Base-by-base conservation (phyloP, 2,329 filamentous ascomycete species). In the Sporothrix mexicana region DNA sequence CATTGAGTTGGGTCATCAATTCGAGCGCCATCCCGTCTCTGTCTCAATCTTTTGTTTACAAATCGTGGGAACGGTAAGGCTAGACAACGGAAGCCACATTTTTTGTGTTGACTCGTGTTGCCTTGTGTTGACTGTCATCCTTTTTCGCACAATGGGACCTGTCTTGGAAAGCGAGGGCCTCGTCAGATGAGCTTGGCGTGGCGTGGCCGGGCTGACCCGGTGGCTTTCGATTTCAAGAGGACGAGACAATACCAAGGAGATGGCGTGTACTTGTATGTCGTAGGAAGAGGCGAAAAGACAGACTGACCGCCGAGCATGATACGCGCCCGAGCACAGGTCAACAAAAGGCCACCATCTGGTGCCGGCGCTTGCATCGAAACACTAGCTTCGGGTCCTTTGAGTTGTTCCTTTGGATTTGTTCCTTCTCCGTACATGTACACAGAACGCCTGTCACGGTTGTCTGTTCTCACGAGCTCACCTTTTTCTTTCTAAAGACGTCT, bases 361-460 rank as follows among this genome's bases (percentile, higher is more conserved):
- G 62, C 62, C 62, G 30, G 43, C 62, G 62, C 20, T 67, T 67
- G 62, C 62, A 51, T 49, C 43, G 62, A 67, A 67, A 67, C 62
- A 67, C 43, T 67, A 49, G 62, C 61, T 25, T 23, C n/a, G 41
- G 43, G 13, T 25, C 57, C 57, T 62, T 25, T 59, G 57, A 7
- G 25, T 41, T 25, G 9, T 41, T 17, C 43, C 36, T 23, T 45
- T 20, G 15, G 0, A 7, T 7, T 12, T 45, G 9, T 66, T 25
- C 4, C 15, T 66, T n/a, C n/a, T n/a, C n/a, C n/a, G n/a, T n/a
- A n/a, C n/a, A n/a, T n/a, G n/a, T n/a, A n/a, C n/a, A n/a, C n/a
- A n/a, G n/a, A n/a, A n/a, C n/a, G n/a, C n/a, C n/a, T n/a, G 30
- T 5, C 30, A 7, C 30, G 30, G 55, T 59, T 5, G 2, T 8